Evolutionary conservation across 208 protist genomes (phyloP), one percentile per base, ranked within the genome.

Genomic region (Endotrypanum monterogeii): DNA sequence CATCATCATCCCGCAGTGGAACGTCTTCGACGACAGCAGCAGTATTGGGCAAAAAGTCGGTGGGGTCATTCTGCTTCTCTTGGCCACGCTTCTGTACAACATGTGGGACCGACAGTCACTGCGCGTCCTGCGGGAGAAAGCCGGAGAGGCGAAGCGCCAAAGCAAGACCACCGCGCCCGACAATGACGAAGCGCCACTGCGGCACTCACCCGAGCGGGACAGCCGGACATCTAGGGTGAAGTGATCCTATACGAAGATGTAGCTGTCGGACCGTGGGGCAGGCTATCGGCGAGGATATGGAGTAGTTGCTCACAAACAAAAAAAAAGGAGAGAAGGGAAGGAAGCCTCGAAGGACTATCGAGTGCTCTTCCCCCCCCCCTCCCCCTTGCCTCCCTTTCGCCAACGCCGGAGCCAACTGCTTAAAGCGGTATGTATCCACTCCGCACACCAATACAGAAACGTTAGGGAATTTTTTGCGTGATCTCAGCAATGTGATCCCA

Each of bases 1-100:
- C 57, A 81, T 96, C 41, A 87, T 93, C 66, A 76, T 91, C 41
- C 91, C 91, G 32, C 54, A 80, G 65, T 96, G 91, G 89, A 93
- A 96, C 79, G 86, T 96, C 16, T 89, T 87, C 72, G 71, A 91
- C 39, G 85, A 84, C 61, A 78, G 80, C 72, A 82, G 78, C 30
- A 83, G 85, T 76, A 67, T 94, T 20, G 82, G 86, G 23, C 77
- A 96, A 39, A 94, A 94, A 60, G 69, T 92, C 28, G 88, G 88
- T 35, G 89, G 88, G 71, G 87, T 93, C 14, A 80, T 93, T 11
- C 76, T 96, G 16, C 83, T 96, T 5, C 32, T 93, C 7, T 35
- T 84, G 0, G 87, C 88, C 0, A 88, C 89, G 11, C 55, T 89
- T 23, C 63, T 93, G 35, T 96, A 96, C 78, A 87, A 93, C 67